Conservation (phyloP, 352 stramenopile species). For the Globisporangium viniferum region DNA sequence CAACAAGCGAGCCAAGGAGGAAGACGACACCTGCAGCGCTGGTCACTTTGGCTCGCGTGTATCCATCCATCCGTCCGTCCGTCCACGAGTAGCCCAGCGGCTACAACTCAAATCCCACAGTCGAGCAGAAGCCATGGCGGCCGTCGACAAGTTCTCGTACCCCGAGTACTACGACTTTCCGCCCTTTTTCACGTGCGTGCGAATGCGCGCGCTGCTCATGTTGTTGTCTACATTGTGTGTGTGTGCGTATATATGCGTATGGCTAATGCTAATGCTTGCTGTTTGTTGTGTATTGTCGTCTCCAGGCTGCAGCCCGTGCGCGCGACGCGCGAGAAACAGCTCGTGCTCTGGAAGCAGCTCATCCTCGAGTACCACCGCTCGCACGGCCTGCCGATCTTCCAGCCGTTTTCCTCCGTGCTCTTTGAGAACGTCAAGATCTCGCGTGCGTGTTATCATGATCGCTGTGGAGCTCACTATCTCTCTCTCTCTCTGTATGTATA, state of each 20-base stretch:
- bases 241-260: background rate
- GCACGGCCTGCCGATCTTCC: constrained; percentile 66
- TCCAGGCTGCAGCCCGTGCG: constrained; percentile 73
- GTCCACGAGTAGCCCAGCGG: background rate
- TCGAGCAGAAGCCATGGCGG: constrained; percentile 10
- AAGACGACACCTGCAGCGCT: background rate
- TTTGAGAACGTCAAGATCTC: constrained; percentile 87
- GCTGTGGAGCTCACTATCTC: background rate
- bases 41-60: background rate
- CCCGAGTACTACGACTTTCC: constrained; percentile 87
- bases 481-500: background rate
- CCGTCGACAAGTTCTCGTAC: constrained; percentile 76
- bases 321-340: constrained; percentile 81
- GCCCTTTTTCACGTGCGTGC: constrained; percentile 80
- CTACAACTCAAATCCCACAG: background rate
- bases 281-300: background rate
- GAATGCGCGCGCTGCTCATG: background rate
- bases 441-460: constrained; percentile 23
- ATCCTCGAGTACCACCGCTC: constrained; percentile 82
- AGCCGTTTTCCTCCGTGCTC: constrained; percentile 58
- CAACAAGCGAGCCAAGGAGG: background rate
- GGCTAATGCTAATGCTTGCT: background rate
- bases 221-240: background rate
- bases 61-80: background rate
- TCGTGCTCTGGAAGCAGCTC: constrained; percentile 84